These are phyloP conservation scores for Phytomonas francai DNA, from an alignment of 208 protist genomes.

Conservation along the genomic window DNA sequence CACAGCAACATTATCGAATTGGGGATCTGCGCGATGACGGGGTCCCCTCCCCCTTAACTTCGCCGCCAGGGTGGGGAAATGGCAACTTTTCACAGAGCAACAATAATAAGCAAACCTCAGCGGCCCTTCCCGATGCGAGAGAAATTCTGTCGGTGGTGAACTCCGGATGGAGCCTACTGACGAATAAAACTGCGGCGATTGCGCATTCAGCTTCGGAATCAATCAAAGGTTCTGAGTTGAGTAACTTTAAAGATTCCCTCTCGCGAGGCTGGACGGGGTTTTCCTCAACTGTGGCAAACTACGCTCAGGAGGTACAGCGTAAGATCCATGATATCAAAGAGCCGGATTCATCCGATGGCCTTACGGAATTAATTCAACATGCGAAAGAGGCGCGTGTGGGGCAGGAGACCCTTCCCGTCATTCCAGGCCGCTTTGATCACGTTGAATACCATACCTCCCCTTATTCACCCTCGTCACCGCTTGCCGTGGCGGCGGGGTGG, in stretches of 20 bases:
- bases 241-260: slow-evolving; percentile 38
- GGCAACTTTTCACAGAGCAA: slow-evolving; percentile 1
- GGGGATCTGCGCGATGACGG: slow-evolving; percentile 36
- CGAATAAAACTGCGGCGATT: slow-evolving; percentile 55
- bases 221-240: slow-evolving; percentile 47
- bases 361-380: slow-evolving; percentile 29
- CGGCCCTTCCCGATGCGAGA: too few species aligned
- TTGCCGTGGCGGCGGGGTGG: not conserved
- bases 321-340: slow-evolving; percentile 16
- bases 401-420: not conserved
- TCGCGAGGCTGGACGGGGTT: slow-evolving; percentile 47
- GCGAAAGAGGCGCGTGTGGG: slow-evolving; percentile 28
- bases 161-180: slow-evolving; percentile 53
- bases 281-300: slow-evolving; percentile 27
- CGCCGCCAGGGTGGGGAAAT: too few species aligned
- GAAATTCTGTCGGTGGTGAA: too few species aligned
- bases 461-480: not conserved
- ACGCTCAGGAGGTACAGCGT: slow-evolving; percentile 37
- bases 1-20: slow-evolving; percentile 45
- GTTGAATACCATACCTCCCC: slow-evolving; percentile 16
- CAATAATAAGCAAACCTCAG: slow-evolving; percentile 9
- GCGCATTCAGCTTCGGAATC: slow-evolving; percentile 50
- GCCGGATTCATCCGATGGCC: slow-evolving; percentile 28
- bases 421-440: slow-evolving; percentile 17
- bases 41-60: too few species aligned